Evolutionary conservation across 1,284 basidiomycete genomes (phyloP).

Genomic region (Pascua guehoae): DNA sequence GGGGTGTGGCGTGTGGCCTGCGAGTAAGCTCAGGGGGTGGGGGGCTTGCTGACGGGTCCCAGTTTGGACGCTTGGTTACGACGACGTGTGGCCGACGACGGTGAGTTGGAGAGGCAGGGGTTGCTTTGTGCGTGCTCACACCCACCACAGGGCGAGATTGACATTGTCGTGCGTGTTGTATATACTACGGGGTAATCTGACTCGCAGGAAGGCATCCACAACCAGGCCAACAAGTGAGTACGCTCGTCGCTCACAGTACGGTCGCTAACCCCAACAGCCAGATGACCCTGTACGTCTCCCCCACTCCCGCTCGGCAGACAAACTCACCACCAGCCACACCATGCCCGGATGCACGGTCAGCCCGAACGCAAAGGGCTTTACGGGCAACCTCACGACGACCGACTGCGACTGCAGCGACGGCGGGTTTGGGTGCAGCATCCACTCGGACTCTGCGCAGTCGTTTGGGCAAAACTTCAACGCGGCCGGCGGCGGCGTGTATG

Average conservation of each 20-base stretch:
- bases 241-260: not conserved
- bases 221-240: slow-evolving; percentile 37
- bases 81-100: slow-evolving; percentile 33
- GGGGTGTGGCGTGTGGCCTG: slow-evolving; percentile 78
- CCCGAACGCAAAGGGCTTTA: slow-evolving; percentile 25
- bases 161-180: slow-evolving; percentile 36
- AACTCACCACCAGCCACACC: slow-evolving; percentile 31
- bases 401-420: slow-evolving; percentile 45
- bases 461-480: slow-evolving; percentile 71
- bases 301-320: too few species aligned
- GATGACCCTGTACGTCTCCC: slow-evolving; percentile 35
- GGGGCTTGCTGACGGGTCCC: not conserved
- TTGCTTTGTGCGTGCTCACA: too few species aligned
- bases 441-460: slow-evolving; percentile 55
- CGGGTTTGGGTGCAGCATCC: slow-evolving; percentile 67
- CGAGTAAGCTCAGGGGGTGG: slow-evolving; percentile 49
- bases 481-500: slow-evolving; percentile 68
- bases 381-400: slow-evolving; percentile 16
- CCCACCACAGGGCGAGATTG: slow-evolving; percentile 46
- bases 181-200: not conserved
- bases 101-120: slow-evolving; percentile 17
- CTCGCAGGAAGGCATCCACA: slow-evolving; percentile 43
- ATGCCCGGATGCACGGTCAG: slow-evolving; percentile 37
- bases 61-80: slow-evolving; percentile 13
- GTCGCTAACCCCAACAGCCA: slow-evolving; percentile 22